Evolutionary conservation across 148 eudicot species (phyloP).

Genomic region (Camellia lanceoleosa): DNA sequence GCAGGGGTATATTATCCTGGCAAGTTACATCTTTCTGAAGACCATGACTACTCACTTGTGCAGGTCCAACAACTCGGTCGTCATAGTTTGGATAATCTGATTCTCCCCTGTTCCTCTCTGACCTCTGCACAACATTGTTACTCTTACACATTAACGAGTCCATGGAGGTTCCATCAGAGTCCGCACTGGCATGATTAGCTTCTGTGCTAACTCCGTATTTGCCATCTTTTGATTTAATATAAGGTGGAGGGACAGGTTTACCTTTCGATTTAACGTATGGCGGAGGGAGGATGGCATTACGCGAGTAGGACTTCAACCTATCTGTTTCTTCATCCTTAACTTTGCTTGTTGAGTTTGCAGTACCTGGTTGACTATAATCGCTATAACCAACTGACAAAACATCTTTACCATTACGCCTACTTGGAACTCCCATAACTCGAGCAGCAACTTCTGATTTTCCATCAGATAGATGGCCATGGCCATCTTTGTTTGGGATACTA

Average conservation of each 20-base stretch:
- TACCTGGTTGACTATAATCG: slow-evolving; percentile 21
- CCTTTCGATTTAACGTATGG: slow-evolving; percentile 44
- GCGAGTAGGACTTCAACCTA: slow-evolving; percentile 34
- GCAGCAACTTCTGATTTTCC: slow-evolving; percentile 30
- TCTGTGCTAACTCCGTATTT: slow-evolving; percentile 27
- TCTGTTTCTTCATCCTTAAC: slow-evolving; percentile 41
- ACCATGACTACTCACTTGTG: slow-evolving; percentile 19
- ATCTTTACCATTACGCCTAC: slow-evolving; percentile 26
- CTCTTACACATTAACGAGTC: slow-evolving; percentile 30
- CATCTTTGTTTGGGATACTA: slow-evolving; percentile 24
- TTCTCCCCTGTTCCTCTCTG: slow-evolving; percentile 30
- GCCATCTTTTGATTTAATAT: slow-evolving; percentile 53
- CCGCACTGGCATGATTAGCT: slow-evolving; percentile 21
- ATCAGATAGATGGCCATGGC: slow-evolving; percentile 15
- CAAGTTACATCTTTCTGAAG: slow-evolving; percentile 41
- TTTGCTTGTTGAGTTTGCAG: slow-evolving; percentile 23
- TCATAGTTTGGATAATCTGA: slow-evolving; percentile 22
- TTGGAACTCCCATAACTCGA: slow-evolving; percentile 8
- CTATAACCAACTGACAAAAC: slow-evolving; percentile 23
- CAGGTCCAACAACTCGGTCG: slow-evolving; percentile 13
- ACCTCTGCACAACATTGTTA: slow-evolving; percentile 19
- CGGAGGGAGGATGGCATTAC: slow-evolving; percentile 39
- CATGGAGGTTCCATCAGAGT: slow-evolving; percentile 16
- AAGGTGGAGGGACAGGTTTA: slow-evolving; percentile 63
- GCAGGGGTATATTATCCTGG: slow-evolving; percentile 45